Base-by-base conservation (phyloP, 1,284 basidiomycete species). In the Moesziomyces antarcticus region DNA sequence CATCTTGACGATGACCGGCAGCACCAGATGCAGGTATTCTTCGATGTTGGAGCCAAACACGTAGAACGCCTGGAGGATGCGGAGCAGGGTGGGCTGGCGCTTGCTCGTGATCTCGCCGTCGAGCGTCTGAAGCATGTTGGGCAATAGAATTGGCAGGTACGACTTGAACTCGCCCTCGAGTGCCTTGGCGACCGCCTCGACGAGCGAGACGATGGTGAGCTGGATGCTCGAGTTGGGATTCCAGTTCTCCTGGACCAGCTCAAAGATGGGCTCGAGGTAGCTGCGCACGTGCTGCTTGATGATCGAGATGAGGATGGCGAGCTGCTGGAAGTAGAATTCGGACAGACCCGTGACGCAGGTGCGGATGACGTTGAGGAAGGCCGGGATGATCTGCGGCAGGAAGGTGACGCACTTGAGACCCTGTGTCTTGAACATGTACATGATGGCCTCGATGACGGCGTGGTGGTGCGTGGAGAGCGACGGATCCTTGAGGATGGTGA, bases 371-470 rank as follows among this genome's bases (percentile, higher is more conserved):
- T 89, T 87, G 25, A 97, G 89, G 85, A 99, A 97, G 0, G 95
- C 97, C 1, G 97, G 97, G 41, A 99, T 92, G 79, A 99, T 97
- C 92, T 97, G 80, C 46, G 96, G 93, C 37, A 99, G 86, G 86
- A 97, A 99, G 5, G 93, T 90, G 30, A 97, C 95, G 84, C 95
- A 98, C 87, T 95, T 94, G 79, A 99, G 86, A 9, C 97, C 93
- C 84, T 99, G 94, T 0, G 95, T 98, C 85, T 96, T 94, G 89
- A 99, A 99, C 72, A 99, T 98, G 65, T 95, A 93, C 93, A 99
- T 99, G 80, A 99, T 92, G 2, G 96, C 95, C 84, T 99, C 95
- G 73, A 99, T 96, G 63, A 96, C 96, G 47, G 86, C 85, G 35
- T 93, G 85, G 78, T 98, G 94, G 79, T 94, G 82, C 46, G 76